These are phyloP conservation scores for Castanospermum australe DNA, from an alignment of 306 rosid genomes.

Conservation along the genomic window DNA sequence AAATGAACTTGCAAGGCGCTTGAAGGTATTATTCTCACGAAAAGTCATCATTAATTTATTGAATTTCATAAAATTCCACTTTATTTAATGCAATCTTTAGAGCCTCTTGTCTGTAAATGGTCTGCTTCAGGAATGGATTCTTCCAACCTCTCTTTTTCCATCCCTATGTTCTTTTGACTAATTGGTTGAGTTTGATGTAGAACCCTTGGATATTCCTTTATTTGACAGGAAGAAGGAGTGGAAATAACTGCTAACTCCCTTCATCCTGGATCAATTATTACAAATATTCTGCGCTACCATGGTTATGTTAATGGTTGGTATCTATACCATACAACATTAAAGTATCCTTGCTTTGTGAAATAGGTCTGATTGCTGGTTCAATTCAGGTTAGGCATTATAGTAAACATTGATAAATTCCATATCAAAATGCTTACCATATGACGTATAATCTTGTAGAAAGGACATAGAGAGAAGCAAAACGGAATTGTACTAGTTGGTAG, in stretches of 20 bases:
- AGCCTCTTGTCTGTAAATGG: neutral
- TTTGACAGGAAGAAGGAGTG: conserved; percentile 71
- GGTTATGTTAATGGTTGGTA: conserved; percentile 52
- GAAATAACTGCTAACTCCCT: conserved; percentile 66
- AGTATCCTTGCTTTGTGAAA: conserved; percentile 3
- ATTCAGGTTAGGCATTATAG: conserved; percentile 4
- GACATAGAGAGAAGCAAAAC: conserved; percentile 5
- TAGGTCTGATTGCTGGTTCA: neutral
- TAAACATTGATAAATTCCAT: conserved; percentile 2
- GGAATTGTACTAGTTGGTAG: neutral
- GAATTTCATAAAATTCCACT: conserved; percentile 11
- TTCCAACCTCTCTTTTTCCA: neutral
- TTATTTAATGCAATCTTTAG: neutral
- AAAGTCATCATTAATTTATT: neutral
- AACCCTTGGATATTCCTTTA: neutral
- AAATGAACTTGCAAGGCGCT: conserved; percentile 72
- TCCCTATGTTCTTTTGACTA: conserved; percentile 12
- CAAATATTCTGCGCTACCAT: conserved; percentile 64
- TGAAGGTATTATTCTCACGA: conserved; percentile 54
- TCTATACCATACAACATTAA: neutral
- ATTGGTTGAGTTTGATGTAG: conserved; percentile 14
- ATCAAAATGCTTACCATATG: neutral
- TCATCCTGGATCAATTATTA: conserved; percentile 79
- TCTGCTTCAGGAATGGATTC: neutral
- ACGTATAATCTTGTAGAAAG: neutral